Evolutionary conservation across 1,284 basidiomycete genomes (phyloP).

Genomic region (Hymenochaete sp.): DNA sequence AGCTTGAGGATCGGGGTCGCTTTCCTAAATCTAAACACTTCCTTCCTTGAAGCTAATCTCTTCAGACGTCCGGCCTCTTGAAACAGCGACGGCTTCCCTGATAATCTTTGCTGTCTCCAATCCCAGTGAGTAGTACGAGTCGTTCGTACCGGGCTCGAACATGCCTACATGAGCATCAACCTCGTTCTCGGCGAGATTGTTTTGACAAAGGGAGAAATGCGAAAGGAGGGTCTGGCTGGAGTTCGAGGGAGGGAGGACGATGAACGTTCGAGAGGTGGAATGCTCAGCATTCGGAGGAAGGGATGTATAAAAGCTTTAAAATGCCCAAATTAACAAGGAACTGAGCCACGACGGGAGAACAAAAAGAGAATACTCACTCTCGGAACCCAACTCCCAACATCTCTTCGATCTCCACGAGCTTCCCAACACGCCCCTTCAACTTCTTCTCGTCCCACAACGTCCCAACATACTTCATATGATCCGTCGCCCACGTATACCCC

Average conservation of each 20-base stretch:
- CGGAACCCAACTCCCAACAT: conserved; percentile 62
- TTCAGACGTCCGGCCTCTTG: conserved; percentile 21
- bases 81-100: conserved; percentile 40
- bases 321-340: conserved; percentile 1
- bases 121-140: conserved; percentile 84
- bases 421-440: conserved; percentile 55
- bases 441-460: conserved; percentile 77
- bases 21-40: too few species aligned
- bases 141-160: conserved; percentile 79
- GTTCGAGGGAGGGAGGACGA: conserved; percentile 55
- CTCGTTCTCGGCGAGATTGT: conserved; percentile 68
- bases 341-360: neutral
- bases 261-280: conserved; percentile 75
- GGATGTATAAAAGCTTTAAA: conserved; percentile 66
- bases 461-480: conserved; percentile 87
- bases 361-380: conserved; percentile 44
- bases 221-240: conserved; percentile 41
- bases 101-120: conserved; percentile 54
- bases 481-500: conserved; percentile 71
- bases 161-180: conserved; percentile 84
- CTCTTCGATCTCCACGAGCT: conserved; percentile 50
- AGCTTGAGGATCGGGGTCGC: too few species aligned
- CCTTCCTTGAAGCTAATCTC: too few species aligned
- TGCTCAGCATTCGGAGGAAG: conserved; percentile 41
- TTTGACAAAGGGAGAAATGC: conserved; percentile 56